Base-by-base conservation (phyloP, 2,329 filamentous ascomycete genomes). In the Aspergillus terreus region DNA sequence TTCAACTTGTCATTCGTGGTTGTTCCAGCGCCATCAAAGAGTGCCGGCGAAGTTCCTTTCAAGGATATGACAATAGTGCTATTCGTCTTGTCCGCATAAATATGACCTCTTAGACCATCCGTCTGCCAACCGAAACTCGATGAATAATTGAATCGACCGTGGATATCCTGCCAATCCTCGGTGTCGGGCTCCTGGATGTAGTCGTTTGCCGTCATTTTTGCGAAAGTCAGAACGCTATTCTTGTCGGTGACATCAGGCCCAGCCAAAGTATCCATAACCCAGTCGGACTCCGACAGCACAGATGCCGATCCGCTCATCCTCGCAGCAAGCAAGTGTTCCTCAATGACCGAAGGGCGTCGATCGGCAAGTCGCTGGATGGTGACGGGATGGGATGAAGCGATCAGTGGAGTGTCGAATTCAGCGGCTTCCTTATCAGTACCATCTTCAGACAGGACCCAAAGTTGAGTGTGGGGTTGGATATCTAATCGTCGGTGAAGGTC, bases 1-100 rank as follows among this genome's bases (percentile, higher is more conserved):
- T 97, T 99, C 64, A 92, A 78, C 75, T 99, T 99, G 75, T 99
- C 94, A 61, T 96, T 96, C 23, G 91, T 95, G 0, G 92, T 97
- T 1, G 94, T 97, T 47, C 92, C 92, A 35, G 92, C 88, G n/a
- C 94, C 94, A 69, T 97, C 92, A 66, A 96, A 97, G 3, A 97
- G 85, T 11, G 94, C 92, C 2, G 87, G 83, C 1, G 86, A 89
- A 0, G 92, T 96, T 49, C 92, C 94, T 73, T 99, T 99, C 51
- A 99, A 74, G 4, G 90, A 92, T 58, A 97, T 94, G 40, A 97
- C 85, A 48, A 97, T 80, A 1, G 92, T 97, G 33, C 83, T 83
- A 70, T 97, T 96, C 36, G 75, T 82, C 62, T 91, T 83, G 64
- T 97, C 91, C 14, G 88, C 87, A 73, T 92, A 97, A 50, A 99